These are phyloP conservation scores for Arthrocladium fulminans DNA, from an alignment of 2,329 filamentous ascomycete genomes.

Conservation along the genomic window DNA sequence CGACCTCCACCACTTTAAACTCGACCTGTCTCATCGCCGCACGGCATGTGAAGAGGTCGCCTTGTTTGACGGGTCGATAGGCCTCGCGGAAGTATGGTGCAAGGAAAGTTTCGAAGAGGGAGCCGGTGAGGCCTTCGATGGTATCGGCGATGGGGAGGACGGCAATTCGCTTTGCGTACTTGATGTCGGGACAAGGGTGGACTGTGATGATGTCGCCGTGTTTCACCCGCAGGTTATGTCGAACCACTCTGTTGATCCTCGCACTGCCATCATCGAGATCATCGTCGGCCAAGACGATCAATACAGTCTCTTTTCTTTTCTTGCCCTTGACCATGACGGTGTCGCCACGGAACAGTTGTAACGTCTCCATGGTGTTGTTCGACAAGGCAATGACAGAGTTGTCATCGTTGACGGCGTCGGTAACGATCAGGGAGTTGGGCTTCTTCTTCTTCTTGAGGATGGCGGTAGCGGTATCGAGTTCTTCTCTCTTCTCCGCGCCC, in stretches of 20 bases:
- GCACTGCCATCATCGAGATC: conserved; percentile 95
- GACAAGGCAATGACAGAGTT: conserved; percentile 98
- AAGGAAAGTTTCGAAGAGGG: conserved; percentile 97
- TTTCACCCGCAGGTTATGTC: conserved; percentile 97
- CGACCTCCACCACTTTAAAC: conserved; percentile 98
- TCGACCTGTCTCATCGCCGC: conserved; percentile 99
- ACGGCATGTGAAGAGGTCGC: conserved; percentile 92
- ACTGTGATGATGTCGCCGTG: conserved; percentile 97
- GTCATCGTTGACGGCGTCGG: conserved; percentile 97
- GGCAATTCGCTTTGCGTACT: conserved; percentile 99
- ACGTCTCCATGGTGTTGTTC: conserved; percentile 96
- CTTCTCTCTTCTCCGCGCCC: conserved; percentile 77
- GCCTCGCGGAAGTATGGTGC: conserved; percentile 99
- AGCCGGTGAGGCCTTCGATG: conserved; percentile 93
- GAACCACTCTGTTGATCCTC: conserved; percentile 95
- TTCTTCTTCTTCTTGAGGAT: conserved; percentile 99
- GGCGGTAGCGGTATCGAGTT: conserved; percentile 86
- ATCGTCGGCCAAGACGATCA: conserved; percentile 95
- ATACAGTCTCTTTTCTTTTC: conserved; percentile 97
- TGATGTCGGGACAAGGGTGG: conserved; percentile 96
- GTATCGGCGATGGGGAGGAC: conserved; percentile 97
- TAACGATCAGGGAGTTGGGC: conserved; percentile 97
- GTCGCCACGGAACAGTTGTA: conserved; percentile 97
- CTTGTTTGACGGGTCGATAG: conserved; percentile 93
- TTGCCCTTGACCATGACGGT: conserved; percentile 98